A percentile compares a stretch with the other conserved stretches of the same genome.
These are phyloP conservation scores for Pyrenophora teres DNA, from an alignment of 2,329 filamentous ascomycete genomes.

Conservation along the genomic window DNA sequence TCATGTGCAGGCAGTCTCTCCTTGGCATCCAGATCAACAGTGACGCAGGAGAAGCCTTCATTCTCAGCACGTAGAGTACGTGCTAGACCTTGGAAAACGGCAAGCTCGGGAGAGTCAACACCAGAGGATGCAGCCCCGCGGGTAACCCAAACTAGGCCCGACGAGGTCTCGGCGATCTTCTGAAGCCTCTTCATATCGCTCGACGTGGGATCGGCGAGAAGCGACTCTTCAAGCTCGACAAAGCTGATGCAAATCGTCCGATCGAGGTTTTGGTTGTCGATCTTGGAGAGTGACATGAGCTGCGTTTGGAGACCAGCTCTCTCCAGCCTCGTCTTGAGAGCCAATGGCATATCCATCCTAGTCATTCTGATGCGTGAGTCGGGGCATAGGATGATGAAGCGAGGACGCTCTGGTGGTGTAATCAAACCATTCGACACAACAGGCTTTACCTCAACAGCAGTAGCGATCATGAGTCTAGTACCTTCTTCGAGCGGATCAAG, in stretches of 20 bases:
- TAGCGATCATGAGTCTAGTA: conserved; percentile 18
- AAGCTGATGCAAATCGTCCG: conserved; percentile 16
- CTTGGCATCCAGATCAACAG: conserved; percentile 22
- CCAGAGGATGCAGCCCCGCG: conserved; percentile 17
- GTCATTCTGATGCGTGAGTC: conserved; percentile 14
- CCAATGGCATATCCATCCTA: conserved; percentile 11
- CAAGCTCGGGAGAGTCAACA: conserved; percentile 17
- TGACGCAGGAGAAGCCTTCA: conserved; percentile 18
- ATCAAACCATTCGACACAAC: conserved; percentile 4
- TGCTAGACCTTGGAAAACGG: conserved; percentile 16
- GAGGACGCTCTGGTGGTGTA: conserved; percentile 9
- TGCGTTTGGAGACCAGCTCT: conserved; percentile 10
- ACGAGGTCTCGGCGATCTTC: conserved; percentile 12
- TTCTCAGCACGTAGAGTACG: conserved; percentile 20
- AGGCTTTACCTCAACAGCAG: conserved; percentile 13
- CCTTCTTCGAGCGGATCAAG: conserved; percentile 18
- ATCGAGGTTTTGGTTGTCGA: conserved; percentile 7
- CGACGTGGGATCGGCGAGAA: conserved; percentile 6
- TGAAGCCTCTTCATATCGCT: conserved; percentile 12
- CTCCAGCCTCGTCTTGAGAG: conserved; percentile 9
- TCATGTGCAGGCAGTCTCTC: conserved; percentile 1
- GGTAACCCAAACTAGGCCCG: conserved; percentile 27
- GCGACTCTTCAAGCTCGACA: conserved; percentile 17
- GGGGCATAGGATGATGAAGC: conserved; percentile 11
- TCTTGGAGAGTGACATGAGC: conserved; percentile 6